Conservation (phyloP, 106 monocot genomes). For the Dendrobium nobile region DNA sequence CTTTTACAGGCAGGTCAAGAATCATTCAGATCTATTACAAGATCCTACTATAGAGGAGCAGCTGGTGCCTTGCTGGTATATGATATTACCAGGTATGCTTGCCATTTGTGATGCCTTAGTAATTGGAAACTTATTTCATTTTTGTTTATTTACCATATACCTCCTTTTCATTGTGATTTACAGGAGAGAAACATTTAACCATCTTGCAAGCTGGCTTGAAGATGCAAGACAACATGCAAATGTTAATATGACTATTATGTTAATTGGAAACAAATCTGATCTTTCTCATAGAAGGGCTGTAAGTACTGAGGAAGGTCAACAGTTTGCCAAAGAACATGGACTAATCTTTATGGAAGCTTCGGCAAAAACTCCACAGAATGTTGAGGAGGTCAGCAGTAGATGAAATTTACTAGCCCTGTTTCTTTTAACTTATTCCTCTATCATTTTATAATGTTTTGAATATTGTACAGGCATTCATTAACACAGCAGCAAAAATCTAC, state of each 20-base stretch:
- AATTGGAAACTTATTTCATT: not conserved
- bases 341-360: constrained; percentile 40
- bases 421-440: not conserved
- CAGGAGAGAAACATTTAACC: constrained; percentile 33
- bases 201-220: constrained; percentile 33
- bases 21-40: constrained; percentile 56
- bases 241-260: constrained; percentile 30
- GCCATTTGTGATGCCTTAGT: not conserved
- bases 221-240: constrained; percentile 31
- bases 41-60: constrained; percentile 57
- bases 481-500: constrained; percentile 27
- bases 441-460: not conserved
- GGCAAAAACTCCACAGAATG: constrained; percentile 37
- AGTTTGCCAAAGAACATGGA: constrained; percentile 35
- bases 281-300: constrained; percentile 35
- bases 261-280: constrained; percentile 27
- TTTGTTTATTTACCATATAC: not conserved
- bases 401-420: not conserved
- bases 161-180: not conserved
- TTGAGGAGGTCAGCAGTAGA: constrained; percentile 25
- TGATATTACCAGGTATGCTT: constrained; percentile 40
- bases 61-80: constrained; percentile 48
- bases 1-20: constrained; percentile 38
- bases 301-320: constrained; percentile 31
- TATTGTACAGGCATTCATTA: constrained; percentile 29